Evolutionary conservation across 176 grass and related monocot genomes (phyloP), one percentile per base, ranked within the genome.

Genomic region (Canna indica): DNA sequence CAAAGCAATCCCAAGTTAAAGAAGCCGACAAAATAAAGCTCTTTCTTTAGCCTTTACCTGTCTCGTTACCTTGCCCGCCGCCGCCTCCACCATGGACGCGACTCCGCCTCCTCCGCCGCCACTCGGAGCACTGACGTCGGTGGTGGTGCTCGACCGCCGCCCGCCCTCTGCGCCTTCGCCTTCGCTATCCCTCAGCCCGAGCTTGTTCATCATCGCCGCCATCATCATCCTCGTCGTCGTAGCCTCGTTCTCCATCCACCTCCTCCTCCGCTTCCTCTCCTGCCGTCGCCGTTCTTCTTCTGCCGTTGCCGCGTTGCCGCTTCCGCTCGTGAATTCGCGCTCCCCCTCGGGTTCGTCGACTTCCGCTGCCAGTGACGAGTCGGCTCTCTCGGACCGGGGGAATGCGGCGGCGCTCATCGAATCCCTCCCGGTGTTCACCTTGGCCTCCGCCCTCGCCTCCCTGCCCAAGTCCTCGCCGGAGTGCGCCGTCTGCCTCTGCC

Each of bases 401-500:
- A 38, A 70, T 39, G 72, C 63, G 33, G 71, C 48, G 32, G 78
- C 64, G 47, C 83, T 88, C 47, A 91, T 95, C 73, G 42, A 84
- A 64, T 75, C 74, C 6, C 85, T 95, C 64, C 91, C 91, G 45
- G 74, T 95, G 26, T 83, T 95, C 85, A 91, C 82, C 36, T 75
- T 95, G 24, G 80, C 79, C 17, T 88, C 81, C 17, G 32, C 89
- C 73, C 76, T 88, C 4, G 82, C 82, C n/a, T 72, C 74, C 7
- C 48, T 91, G 44, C 78, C 83, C 3, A 88, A 81, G 75, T 95
- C 82, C n/a, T 86, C 85, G 0, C 44, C 36, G 7, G 91, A 96
- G 68, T 96, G 91, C 79, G 91, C 91, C 42, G 88, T 96, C 68
- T 96, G 91, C 81, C 88, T 81, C 77, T 81, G 82, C 57, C 71